Conservation (phyloP, 2,329 filamentous ascomycete genomes). For the Dactylellina parvicollis region DNA sequence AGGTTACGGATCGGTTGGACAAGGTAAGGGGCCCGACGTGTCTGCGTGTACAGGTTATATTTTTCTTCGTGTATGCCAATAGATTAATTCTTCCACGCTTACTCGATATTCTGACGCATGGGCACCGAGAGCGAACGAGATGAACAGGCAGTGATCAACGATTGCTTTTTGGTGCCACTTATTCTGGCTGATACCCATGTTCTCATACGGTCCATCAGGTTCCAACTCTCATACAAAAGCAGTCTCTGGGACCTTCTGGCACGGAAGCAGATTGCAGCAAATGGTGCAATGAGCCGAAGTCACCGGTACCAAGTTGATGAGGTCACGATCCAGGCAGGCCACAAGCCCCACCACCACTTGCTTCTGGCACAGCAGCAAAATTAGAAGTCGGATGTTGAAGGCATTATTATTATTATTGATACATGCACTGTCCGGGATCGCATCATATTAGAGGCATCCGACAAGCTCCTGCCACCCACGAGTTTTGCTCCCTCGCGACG, state of each 20-base stretch:
- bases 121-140: conserved; percentile 46
- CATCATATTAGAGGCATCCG: conserved; percentile 7
- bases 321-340: conserved; percentile 37
- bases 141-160: conserved; percentile 42
- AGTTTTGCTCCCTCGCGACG: neutral
- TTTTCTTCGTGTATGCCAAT: conserved; percentile 8
- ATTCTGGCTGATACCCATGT: conserved; percentile 51
- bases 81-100: conserved; percentile 42
- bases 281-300: conserved; percentile 30
- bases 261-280: conserved; percentile 27
- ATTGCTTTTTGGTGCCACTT: conserved; percentile 35
- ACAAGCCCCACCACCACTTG: conserved; percentile 23
- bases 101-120: conserved; percentile 38
- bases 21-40: conserved; percentile 49
- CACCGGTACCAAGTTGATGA: conserved; percentile 50
- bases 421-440: conserved; percentile 20
- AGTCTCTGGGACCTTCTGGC: conserved; percentile 24
- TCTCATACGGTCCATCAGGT: conserved; percentile 26
- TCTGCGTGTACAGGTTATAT: conserved; percentile 17
- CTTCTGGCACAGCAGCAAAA: conserved; percentile 40
- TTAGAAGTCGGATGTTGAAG: conserved; percentile 20
- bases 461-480: conserved; percentile 20
- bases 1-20: conserved; percentile 44
- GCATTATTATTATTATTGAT: neutral
- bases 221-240: conserved; percentile 22